Evolutionary conservation across 495 filamentous ascomycete genomes (phyloP).

Genomic region (Sporormia fimetaria): DNA sequence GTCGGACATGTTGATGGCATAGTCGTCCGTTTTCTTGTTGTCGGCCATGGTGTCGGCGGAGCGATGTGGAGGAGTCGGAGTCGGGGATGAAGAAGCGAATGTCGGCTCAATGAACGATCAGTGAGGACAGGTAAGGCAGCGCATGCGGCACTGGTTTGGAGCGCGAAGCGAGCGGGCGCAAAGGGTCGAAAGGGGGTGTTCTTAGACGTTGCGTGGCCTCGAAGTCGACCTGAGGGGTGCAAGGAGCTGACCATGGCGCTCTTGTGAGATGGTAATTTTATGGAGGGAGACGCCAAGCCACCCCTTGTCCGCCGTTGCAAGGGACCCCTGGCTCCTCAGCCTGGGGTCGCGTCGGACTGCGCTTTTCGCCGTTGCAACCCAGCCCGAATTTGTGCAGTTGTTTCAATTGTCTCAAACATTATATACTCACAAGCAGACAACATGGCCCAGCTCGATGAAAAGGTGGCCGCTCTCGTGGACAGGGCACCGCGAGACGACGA

Average conservation of each 20-base stretch:
- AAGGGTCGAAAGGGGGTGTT: too few species aligned
- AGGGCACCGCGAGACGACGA: slow-evolving; percentile 23
- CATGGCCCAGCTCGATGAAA: slow-evolving; percentile 33
- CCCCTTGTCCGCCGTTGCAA: slow-evolving; percentile 5
- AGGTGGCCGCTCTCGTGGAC: slow-evolving; percentile 41
- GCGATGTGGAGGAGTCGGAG: slow-evolving; percentile 12
- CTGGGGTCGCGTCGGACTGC: neutral
- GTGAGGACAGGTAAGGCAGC: too few species aligned
- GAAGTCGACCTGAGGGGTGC: too few species aligned
- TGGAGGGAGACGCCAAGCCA: slow-evolving; percentile 11
- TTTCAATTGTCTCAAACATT: neutral
- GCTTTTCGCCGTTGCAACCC: neutral
- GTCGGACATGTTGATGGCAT: slow-evolving; percentile 37
- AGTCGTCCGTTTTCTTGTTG: slow-evolving; percentile 69
- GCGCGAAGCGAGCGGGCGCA: too few species aligned
- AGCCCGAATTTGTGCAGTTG: neutral
- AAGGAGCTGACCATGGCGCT: too few species aligned
- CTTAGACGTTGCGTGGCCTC: too few species aligned
- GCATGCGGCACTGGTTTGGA: too few species aligned
- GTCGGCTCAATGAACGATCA: too few species aligned
- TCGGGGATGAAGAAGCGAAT: slow-evolving; percentile 11
- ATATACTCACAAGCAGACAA: neutral
- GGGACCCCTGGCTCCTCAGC: slow-evolving; percentile 6
- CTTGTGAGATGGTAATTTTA: slow-evolving; percentile 16
- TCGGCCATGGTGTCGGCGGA: slow-evolving; percentile 44